Conservation (phyloP, 306 rosid genomes). For the Styphnolobium japonicum region DNA sequence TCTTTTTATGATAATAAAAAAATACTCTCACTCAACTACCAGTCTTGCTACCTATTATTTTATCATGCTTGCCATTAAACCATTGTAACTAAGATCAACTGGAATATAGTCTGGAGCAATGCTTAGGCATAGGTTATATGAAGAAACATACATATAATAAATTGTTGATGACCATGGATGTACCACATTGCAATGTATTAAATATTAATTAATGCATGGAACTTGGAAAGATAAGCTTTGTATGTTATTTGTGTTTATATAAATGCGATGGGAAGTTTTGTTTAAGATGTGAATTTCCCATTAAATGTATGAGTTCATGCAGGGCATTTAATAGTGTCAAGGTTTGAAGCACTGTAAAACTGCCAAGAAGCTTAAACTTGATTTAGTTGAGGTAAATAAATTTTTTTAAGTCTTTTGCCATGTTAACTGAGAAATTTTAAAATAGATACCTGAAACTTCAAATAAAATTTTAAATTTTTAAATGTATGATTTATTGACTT, state of each 20-base stretch:
- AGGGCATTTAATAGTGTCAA: constrained; percentile 60
- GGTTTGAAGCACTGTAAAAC: constrained; percentile 57
- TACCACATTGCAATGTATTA: background rate
- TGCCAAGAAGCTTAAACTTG: constrained; percentile 65
- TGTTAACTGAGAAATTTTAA: background rate
- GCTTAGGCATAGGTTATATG: background rate
- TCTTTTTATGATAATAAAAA: background rate
- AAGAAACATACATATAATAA: background rate
- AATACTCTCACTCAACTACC: background rate
- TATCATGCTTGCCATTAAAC: background rate
- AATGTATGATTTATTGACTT: constrained; percentile 3
- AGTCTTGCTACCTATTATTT: background rate
- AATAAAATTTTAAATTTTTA: too few relatives aligned
- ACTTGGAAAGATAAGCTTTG: constrained; percentile 7
- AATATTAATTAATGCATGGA: background rate
- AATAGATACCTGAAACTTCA: constrained; percentile 2
- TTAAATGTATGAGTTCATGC: constrained; percentile 27
- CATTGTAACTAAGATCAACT: background rate
- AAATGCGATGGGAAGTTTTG: background rate
- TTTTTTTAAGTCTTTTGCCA: background rate
- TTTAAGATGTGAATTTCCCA: background rate
- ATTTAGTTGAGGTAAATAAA: constrained; percentile 84
- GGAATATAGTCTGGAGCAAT: background rate
- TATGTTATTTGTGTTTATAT: background rate
- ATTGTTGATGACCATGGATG: background rate